These are phyloP conservation scores for Nicotiana undulata DNA, from an alignment of 257 asterid genomes.

Conservation along the genomic window DNA sequence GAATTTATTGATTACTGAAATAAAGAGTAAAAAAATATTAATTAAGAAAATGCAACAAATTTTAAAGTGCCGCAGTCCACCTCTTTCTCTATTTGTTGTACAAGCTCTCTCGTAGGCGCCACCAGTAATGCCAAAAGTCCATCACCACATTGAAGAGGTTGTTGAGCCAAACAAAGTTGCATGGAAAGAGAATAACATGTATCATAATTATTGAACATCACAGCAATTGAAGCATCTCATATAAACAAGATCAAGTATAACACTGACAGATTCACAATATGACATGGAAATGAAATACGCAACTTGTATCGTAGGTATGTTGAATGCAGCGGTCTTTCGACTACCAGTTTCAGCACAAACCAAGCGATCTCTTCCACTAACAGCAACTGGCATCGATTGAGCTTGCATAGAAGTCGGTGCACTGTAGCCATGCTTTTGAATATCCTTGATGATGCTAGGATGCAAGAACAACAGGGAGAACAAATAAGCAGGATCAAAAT, in stretches of 20 bases:
- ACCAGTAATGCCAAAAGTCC: constrained; percentile 85
- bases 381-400: constrained; percentile 90
- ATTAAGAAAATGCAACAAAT: no score
- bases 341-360: constrained; percentile 95
- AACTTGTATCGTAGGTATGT: constrained; percentile 93
- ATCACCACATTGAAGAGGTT: constrained; percentile 75
- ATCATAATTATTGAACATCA: neutral
- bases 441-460: constrained; percentile 75
- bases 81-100: constrained; percentile 92
- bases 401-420: constrained; percentile 85
- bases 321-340: no score
- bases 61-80: no score
- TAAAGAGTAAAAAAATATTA: no score
- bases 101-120: constrained; percentile 93
- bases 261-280: neutral
- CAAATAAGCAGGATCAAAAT: neutral
- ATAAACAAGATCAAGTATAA: neutral
- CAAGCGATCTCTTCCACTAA: constrained; percentile 76
- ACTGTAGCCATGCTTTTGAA: constrained; percentile 67
- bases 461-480: no score
- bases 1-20: no score
- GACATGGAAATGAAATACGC: constrained; percentile 7
- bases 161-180: constrained; percentile 79
- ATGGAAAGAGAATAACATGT: neutral
- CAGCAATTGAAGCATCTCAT: neutral